These are phyloP conservation scores for Blepharisma japonicum DNA, from an alignment of 73 alveolate species.

Conservation along the genomic window DNA sequence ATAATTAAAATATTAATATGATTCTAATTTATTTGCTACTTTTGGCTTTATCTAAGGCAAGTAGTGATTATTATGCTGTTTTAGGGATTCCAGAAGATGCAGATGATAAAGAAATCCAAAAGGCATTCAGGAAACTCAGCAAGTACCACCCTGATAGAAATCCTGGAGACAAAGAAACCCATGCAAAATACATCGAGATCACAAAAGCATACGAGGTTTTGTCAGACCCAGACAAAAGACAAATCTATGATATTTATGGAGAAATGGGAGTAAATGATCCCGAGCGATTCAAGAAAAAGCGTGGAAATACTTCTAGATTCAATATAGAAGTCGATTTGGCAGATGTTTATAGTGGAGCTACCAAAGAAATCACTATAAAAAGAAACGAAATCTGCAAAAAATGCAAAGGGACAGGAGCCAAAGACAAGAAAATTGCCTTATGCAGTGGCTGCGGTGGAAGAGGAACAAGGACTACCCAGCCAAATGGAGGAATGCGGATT, in stretches of 20 bases:
- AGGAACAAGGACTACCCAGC: conserved; percentile 71
- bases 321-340: conserved; percentile 36
- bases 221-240: conserved; percentile 90
- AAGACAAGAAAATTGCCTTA: conserved; percentile 79
- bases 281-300: too few relatives aligned
- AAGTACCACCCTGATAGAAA: conserved; percentile 98
- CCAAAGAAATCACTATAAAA: conserved; percentile 65
- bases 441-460: conserved; percentile 89
- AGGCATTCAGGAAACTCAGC: conserved; percentile 84
- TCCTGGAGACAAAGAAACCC: conserved; percentile 89
- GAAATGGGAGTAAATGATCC: conserved; percentile 89
- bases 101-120: conserved; percentile 80
- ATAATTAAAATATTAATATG: too few relatives aligned
- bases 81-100: conserved; percentile 85
- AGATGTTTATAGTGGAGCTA: conserved; percentile 84
- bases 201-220: conserved; percentile 90
- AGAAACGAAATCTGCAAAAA: conserved; percentile 66
- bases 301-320: too few relatives aligned
- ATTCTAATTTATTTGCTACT: too few relatives aligned
- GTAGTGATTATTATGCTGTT: conserved; percentile 60
- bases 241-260: conserved; percentile 95
- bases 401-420: conserved; percentile 96
- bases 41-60: too few relatives aligned
- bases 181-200: conserved; percentile 66
- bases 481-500: conserved; percentile 65